Conservation (phyloP, 202 grass and related monocot species). For the Setaria italica region DNA sequence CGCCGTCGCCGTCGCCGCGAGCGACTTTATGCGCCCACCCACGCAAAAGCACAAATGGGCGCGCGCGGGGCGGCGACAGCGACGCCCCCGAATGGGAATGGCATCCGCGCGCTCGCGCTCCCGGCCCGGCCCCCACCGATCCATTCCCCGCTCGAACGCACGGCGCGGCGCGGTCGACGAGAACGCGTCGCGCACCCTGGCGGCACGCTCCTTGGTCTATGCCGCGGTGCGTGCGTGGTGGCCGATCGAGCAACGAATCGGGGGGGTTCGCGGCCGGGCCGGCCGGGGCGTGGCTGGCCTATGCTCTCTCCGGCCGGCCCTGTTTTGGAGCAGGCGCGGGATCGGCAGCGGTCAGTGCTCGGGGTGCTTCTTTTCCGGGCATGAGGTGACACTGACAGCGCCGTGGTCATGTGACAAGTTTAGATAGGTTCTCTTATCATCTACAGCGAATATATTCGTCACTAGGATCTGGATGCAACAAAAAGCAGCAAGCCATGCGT, state of each 20-base stretch:
- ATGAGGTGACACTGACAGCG: slow-evolving; percentile 4
- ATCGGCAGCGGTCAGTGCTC: background rate
- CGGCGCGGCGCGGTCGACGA: background rate
- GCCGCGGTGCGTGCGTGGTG: background rate
- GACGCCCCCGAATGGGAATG: slow-evolving; percentile 22
- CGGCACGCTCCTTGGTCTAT: too few relatives aligned
- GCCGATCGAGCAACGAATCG: background rate
- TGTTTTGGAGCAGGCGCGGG: background rate
- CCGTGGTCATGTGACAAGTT: background rate
- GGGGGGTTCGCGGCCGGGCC: too few relatives aligned
- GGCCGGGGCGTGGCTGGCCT: too few relatives aligned
- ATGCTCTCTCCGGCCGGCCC: background rate
- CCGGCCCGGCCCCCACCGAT: background rate
- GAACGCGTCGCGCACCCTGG: background rate
- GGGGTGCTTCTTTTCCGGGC: background rate
- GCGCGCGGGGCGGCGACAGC: slow-evolving; percentile 3
- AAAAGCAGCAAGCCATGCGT: too few relatives aligned
- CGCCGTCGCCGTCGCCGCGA: slow-evolving; percentile 8
- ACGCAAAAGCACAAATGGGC: slow-evolving; percentile 7
- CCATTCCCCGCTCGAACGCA: background rate
- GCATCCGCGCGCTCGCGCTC: background rate
- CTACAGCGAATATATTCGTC: slow-evolving; percentile 38
- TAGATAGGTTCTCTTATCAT: slow-evolving; percentile 17
- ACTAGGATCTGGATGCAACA: background rate
- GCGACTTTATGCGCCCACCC: slow-evolving; percentile 39